Evolutionary conservation across 495 filamentous ascomycete genomes (phyloP), one percentile per base, ranked within the genome.

Genomic region (Neurospora hispaniola): DNA sequence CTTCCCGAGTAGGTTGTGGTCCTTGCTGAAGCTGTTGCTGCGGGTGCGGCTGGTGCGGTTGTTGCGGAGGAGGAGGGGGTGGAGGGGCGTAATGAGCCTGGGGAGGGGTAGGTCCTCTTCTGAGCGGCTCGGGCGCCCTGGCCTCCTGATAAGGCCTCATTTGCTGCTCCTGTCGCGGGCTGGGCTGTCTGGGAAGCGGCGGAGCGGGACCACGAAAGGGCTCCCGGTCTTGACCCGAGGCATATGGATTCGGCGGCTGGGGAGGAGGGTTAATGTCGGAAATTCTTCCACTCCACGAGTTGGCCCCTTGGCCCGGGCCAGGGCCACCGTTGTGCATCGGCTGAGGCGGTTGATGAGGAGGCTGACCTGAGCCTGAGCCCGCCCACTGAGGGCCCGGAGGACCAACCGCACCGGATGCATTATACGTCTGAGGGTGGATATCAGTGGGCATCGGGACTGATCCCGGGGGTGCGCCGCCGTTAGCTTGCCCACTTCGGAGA

Each of bases 371-470:
- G 88, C 89, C 87, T 23, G 87, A 88, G 10, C 88, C 88, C 69
- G 90, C 90, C 93, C 93, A 98, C 77, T 97, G 93, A 72, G 94
- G 95, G 38, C 91, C 93, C n/a, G 88, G 87, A 59, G 88, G 88
- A 10, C 88, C 88, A 74, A 87, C 85, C 70, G 88, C 85, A 40
- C 92, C 92, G 70, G 90, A 84, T 62, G 87, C 86, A 78, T 94
- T 92, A 76, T 96, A 95, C 27, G 92, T 90, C 77, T 94, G 91
- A 43, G 93, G 93, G 76, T 89, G 87, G 35, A 86, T 84, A 74
- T 86, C 85, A n/a, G 85, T 85, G 9, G 85, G 85, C 72, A 84
- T 80, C 12, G 84, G 84, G 66, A 83, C 80, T 69, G 80, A 79
- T 46, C 80, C 82, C 12, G 92, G 91, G 46, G 91, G 91, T 12